Evolutionary conservation across 2,329 filamentous ascomycete species (phyloP).

Genomic region (Exophiala phaeomuriformis): DNA sequence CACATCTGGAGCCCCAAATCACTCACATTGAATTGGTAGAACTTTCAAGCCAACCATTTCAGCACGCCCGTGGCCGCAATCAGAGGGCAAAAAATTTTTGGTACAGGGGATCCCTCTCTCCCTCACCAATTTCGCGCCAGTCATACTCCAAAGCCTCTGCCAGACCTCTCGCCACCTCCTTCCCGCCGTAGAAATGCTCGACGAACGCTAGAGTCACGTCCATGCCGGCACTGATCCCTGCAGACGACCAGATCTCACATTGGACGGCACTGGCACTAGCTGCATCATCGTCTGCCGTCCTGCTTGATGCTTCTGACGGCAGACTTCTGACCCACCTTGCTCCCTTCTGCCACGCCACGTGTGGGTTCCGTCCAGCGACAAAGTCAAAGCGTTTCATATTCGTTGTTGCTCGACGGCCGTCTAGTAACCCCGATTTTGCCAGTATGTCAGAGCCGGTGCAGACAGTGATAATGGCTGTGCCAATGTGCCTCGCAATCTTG

Average conservation of each 20-base stretch:
- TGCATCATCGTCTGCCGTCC: background rate
- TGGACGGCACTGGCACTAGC: background rate
- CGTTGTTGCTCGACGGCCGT: slow-evolving; percentile 56
- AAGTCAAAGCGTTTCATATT: slow-evolving; percentile 55
- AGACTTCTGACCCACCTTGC: slow-evolving; percentile 52
- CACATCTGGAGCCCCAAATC: too few relatives aligned
- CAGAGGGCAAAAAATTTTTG: slow-evolving; percentile 7
- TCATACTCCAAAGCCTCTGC: slow-evolving; percentile 53
- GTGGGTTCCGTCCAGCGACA: slow-evolving; percentile 43
- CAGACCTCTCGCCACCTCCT: slow-evolving; percentile 40
- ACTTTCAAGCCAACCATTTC: background rate
- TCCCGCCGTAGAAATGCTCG: slow-evolving; percentile 47
- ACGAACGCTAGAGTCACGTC: slow-evolving; percentile 56
- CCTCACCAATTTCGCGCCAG: slow-evolving; percentile 41
- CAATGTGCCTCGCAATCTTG: slow-evolving; percentile 12
- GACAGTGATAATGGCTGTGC: slow-evolving; percentile 47
- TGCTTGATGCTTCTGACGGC: slow-evolving; percentile 13
- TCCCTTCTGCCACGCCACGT: slow-evolving; percentile 53
- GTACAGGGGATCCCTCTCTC: slow-evolving; percentile 21
- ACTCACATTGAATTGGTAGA: too few relatives aligned
- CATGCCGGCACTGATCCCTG: slow-evolving; percentile 57
- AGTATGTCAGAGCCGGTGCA: slow-evolving; percentile 59
- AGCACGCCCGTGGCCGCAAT: background rate
- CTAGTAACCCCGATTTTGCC: slow-evolving; percentile 53
- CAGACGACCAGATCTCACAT: slow-evolving; percentile 52